These are phyloP conservation scores for Yamadazyma pseudoaaseri DNA, from an alignment of 1,139 yeast species.

Conservation along the genomic window DNA sequence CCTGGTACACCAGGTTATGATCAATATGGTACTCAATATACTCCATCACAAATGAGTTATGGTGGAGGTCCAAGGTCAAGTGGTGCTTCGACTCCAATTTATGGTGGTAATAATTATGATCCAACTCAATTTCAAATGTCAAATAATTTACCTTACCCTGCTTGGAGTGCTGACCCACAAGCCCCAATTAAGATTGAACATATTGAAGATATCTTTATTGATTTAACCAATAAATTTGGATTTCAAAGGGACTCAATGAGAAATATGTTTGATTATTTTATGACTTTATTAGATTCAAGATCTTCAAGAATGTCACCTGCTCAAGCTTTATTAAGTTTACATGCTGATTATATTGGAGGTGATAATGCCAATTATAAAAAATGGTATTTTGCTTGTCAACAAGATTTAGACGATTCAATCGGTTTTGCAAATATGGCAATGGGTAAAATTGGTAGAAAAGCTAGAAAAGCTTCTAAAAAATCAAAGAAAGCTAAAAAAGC, in stretches of 20 bases:
- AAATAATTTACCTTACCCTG: constrained; percentile 80
- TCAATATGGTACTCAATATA: constrained; percentile 76
- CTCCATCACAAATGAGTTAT: constrained; percentile 81
- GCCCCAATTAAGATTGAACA: constrained; percentile 80
- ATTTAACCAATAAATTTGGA: constrained; percentile 87
- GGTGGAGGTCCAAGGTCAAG: constrained; percentile 77
- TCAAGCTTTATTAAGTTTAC: constrained; percentile 87
- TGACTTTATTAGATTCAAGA: constrained; percentile 92
- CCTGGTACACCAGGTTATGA: constrained; percentile 70
- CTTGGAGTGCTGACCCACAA: constrained; percentile 92
- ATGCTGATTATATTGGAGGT: constrained; percentile 82
- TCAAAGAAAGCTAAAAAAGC: constrained; percentile 63
- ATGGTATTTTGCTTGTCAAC: constrained; percentile 46
- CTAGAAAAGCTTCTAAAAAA: constrained; percentile 53
- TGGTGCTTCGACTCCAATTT: constrained; percentile 95
- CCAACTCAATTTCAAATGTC: constrained; percentile 64
- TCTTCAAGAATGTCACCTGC: constrained; percentile 97
- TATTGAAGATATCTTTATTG: constrained; percentile 88
- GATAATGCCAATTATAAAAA: constrained; percentile 43
- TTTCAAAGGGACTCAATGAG: constrained; percentile 98
- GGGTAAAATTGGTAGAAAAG: constrained; percentile 62
- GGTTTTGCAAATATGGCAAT: constrained; percentile 63
- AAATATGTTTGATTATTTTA: constrained; percentile 94
- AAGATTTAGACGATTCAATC: constrained; percentile 39
- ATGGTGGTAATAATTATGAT: constrained; percentile 73